Evolutionary conservation across 495 filamentous ascomycete species (phyloP).

Genomic region (Hypoxylon lienhwacheense): DNA sequence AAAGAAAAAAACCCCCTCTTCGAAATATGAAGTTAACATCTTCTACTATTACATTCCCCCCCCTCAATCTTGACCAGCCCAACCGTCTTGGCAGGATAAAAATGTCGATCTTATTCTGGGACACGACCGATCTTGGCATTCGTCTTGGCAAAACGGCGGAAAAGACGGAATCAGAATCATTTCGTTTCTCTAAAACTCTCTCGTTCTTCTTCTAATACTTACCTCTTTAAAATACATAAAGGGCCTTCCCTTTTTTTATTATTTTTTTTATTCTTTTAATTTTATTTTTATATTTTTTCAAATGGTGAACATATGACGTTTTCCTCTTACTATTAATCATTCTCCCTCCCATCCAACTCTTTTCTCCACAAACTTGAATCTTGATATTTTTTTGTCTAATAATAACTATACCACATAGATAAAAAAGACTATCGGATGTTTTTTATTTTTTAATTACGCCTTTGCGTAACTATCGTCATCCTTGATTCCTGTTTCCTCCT

Average conservation of each 20-base stretch:
- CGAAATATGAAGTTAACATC: too few species aligned
- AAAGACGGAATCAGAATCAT: slow-evolving; percentile 33
- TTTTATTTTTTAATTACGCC: slow-evolving; percentile 25
- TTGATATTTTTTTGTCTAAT: too few species aligned
- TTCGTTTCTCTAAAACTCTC: too few species aligned
- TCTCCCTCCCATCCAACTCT: neutral
- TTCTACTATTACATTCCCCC: neutral
- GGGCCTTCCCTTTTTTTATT: slow-evolving; percentile 20
- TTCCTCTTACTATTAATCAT: slow-evolving; percentile 15
- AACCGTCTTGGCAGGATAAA: slow-evolving; percentile 22
- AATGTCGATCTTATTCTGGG: slow-evolving; percentile 30
- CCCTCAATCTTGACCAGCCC: neutral
- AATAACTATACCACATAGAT: too few species aligned
- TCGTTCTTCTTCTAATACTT: too few species aligned
- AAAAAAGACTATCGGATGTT: too few species aligned
- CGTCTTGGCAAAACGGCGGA: slow-evolving; percentile 34
- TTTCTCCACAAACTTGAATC: too few species aligned
- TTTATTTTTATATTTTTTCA: too few species aligned
- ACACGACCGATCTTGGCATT: slow-evolving; percentile 32
- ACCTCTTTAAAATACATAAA: too few species aligned
- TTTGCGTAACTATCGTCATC: slow-evolving; percentile 9
- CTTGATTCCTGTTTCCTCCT: neutral
- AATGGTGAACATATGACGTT: too few species aligned
- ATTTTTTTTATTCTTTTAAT: too few species aligned
- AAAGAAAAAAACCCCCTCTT: too few species aligned